Evolutionary conservation across 1,284 basidiomycete species (phyloP).

Genomic region (Cutaneotrichosporon arboriforme): DNA sequence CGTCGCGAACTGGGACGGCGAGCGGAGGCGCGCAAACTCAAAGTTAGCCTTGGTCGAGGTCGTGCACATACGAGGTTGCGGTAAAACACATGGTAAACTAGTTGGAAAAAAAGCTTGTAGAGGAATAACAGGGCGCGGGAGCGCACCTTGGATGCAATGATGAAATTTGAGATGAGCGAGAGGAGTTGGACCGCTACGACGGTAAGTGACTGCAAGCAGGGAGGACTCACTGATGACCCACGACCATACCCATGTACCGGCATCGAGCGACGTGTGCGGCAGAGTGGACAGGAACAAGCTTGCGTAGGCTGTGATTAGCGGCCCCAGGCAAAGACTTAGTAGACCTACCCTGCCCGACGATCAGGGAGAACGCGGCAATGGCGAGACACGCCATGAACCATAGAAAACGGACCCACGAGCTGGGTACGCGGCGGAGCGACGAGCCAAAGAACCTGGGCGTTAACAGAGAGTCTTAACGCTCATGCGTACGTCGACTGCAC

Average conservation of each 20-base stretch:
- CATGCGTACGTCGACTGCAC: slow-evolving; percentile 13
- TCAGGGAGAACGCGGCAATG: slow-evolving; percentile 52
- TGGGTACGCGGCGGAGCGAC: slow-evolving; percentile 50
- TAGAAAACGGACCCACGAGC: slow-evolving; percentile 54
- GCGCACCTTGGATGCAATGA: slow-evolving; percentile 53
- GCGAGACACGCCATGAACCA: slow-evolving; percentile 56
- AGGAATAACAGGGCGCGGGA: slow-evolving; percentile 53
- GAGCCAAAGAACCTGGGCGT: slow-evolving; percentile 48
- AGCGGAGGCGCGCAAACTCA: slow-evolving; percentile 46
- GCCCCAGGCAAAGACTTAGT: too few relatives aligned
- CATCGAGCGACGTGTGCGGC: slow-evolving; percentile 55
- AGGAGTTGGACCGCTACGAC: slow-evolving; percentile 49
- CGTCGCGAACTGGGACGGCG: slow-evolving; percentile 50
- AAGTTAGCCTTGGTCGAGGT: slow-evolving; percentile 3
- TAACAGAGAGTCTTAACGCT: too few relatives aligned
- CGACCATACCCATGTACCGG: slow-evolving; percentile 55
- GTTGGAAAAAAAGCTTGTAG: slow-evolving; percentile 51
- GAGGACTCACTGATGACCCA: slow-evolving; percentile 50
- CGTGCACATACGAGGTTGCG: slow-evolving; percentile 41
- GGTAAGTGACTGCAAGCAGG: neutral
- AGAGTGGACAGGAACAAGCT: slow-evolving; percentile 54
- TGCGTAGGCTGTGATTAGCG: slow-evolving; percentile 48
- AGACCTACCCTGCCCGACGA: slow-evolving; percentile 53
- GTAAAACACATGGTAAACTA: slow-evolving; percentile 49
- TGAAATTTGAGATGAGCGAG: slow-evolving; percentile 50